Evolutionary conservation across 108 stramenopile species (phyloP).

Genomic region (Cyclotella baltica): DNA sequence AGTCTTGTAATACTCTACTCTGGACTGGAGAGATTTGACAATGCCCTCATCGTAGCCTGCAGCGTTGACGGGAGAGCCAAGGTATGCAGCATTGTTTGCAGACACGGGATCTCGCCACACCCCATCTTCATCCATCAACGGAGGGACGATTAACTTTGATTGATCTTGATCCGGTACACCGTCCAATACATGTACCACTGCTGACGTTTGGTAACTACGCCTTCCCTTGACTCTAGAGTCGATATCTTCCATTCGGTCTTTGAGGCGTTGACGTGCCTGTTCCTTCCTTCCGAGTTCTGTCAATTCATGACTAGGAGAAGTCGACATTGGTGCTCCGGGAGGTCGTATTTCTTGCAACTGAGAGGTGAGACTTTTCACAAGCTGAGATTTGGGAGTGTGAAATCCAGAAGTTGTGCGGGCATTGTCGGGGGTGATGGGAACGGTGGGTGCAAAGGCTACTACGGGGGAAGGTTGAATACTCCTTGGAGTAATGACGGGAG

Average conservation of each 20-base stretch:
- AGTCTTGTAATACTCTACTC: constrained; percentile 6
- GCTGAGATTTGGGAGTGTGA: background rate
- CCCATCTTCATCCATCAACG: constrained; percentile 13
- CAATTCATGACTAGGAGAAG: background rate
- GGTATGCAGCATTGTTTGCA: background rate
- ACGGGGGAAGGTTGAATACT: background rate
- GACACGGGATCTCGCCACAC: constrained; percentile 6
- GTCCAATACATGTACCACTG: background rate
- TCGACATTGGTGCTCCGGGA: background rate
- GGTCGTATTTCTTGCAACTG: background rate
- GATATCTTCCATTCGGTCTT: background rate
- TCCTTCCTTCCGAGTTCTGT: background rate
- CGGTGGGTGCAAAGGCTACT: background rate
- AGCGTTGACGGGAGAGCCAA: background rate
- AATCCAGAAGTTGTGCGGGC: background rate
- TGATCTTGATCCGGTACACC: constrained; percentile 5
- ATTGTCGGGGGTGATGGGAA: background rate
- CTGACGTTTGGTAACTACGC: background rate
- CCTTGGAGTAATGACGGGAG: background rate
- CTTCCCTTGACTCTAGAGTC: constrained; percentile 8
- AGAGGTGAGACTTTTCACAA: background rate
- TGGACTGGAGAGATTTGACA: constrained; percentile 4
- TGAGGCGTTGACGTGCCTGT: constrained; percentile 13
- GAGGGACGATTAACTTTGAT: constrained; percentile 8
- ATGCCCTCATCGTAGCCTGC: constrained; percentile 1